These are phyloP conservation scores for Penicillium brevicompactum DNA, from an alignment of 2,329 filamentous ascomycete species.

Conservation along the genomic window DNA sequence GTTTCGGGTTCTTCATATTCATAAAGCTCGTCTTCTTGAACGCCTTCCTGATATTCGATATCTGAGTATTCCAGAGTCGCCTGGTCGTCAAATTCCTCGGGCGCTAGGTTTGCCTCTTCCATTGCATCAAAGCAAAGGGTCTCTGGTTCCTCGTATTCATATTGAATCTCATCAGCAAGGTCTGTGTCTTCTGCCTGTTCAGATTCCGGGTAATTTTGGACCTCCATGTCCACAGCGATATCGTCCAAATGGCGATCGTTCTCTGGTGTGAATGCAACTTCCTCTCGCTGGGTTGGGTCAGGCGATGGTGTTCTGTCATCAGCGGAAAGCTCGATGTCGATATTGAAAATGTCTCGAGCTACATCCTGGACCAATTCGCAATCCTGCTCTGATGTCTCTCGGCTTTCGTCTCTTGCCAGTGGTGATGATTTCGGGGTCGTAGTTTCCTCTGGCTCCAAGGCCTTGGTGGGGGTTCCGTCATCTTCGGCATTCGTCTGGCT, in stretches of 20 bases:
- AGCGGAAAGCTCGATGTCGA: constrained; percentile 17
- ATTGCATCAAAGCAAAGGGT: constrained; percentile 5
- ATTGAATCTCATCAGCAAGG: background rate
- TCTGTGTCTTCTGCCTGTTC: constrained; percentile 12
- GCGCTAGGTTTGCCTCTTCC: constrained; percentile 1
- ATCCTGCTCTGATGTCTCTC: constrained; percentile 15
- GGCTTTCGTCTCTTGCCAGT: background rate
- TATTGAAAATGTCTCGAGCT: constrained; percentile 25
- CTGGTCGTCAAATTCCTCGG: background rate
- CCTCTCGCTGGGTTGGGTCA: constrained; percentile 8
- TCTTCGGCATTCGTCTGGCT: constrained; percentile 1
- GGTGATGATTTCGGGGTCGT: constrained; percentile 3
- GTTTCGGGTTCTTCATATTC: constrained; percentile 16
- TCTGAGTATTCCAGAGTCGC: background rate
- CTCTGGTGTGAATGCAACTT: background rate
- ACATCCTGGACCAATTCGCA: constrained; percentile 25
- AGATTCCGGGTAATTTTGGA: background rate
- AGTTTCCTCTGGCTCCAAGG: background rate
- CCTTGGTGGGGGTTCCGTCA: background rate
- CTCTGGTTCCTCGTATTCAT: constrained; percentile 17
- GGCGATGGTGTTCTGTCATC: constrained; percentile 5
- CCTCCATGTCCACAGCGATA: background rate
- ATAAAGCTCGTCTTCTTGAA: background rate
- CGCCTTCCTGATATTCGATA: background rate
- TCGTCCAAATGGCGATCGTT: background rate